Evolutionary conservation across 768 basidiomycete species (phyloP).

Genomic region (Rubroboletus satanas): DNA sequence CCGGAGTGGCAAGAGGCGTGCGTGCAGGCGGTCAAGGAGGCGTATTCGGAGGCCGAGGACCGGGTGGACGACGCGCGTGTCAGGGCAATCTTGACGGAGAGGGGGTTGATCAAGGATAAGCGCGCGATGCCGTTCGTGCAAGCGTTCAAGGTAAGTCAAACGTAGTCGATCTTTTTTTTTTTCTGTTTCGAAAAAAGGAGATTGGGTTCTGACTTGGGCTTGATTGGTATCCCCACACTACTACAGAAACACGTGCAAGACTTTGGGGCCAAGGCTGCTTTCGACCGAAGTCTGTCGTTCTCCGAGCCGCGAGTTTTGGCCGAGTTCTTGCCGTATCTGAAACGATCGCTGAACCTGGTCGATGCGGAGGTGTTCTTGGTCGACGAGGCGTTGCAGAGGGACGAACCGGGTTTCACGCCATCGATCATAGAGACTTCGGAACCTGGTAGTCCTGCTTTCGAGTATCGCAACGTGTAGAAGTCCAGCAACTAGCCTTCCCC

Average conservation of each 20-base stretch:
- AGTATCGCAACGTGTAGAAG: constrained; percentile 71
- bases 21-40: constrained; percentile 68
- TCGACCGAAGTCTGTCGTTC: constrained; percentile 81
- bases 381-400: constrained; percentile 58
- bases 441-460: constrained; percentile 82
- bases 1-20: constrained; percentile 92
- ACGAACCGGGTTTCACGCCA: constrained; percentile 56
- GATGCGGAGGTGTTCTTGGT: constrained; percentile 70
- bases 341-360: constrained; percentile 64
- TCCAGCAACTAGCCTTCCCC: too few relatives aligned
- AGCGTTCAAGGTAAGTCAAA: constrained; percentile 82
- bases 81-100: constrained; percentile 58
- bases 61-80: constrained; percentile 83
- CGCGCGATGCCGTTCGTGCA: constrained; percentile 93
- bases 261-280: constrained; percentile 70
- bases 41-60: constrained; percentile 53
- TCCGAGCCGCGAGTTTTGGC: constrained; percentile 70
- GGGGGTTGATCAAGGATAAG: constrained; percentile 93
- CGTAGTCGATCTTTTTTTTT: background rate
- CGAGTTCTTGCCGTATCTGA: constrained; percentile 76
- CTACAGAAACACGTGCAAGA: constrained; percentile 76
- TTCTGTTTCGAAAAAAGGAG: background rate
- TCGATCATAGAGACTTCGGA: constrained; percentile 80
- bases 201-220: background rate
- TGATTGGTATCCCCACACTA: background rate